These are phyloP conservation scores for Amoebophrya sp. DNA, from an alignment of 169 alveolate genomes.

Conservation along the genomic window DNA sequence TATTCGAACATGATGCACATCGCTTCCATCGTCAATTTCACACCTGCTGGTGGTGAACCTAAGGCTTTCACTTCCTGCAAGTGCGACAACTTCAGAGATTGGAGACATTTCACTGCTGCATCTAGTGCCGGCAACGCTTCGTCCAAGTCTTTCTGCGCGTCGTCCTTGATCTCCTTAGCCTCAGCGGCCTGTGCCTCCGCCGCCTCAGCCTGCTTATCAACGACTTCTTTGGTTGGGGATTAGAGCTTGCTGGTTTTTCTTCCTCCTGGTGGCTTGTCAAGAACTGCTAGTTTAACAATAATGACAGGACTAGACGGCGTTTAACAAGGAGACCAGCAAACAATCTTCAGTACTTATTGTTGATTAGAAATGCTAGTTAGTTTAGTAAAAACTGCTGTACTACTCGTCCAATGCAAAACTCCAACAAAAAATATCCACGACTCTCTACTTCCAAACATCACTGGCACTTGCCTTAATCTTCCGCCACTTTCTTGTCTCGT, in stretches of 20 bases:
- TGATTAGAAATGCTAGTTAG: too few relatives aligned
- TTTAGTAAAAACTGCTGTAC: too few relatives aligned
- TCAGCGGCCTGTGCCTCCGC: conserved; percentile 61
- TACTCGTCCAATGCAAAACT: too few relatives aligned
- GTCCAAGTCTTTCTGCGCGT: conserved; percentile 61
- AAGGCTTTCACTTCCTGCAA: conserved; percentile 61
- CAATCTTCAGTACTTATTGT: too few relatives aligned
- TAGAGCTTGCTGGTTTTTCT: neutral
- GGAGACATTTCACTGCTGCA: conserved; percentile 58
- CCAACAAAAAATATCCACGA: too few relatives aligned
- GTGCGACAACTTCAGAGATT: conserved; percentile 53
- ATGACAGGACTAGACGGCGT: too few relatives aligned
- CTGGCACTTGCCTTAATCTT: too few relatives aligned
- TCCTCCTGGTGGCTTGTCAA: too few relatives aligned
- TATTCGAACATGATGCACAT: conserved; percentile 61
- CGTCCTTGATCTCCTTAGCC: conserved; percentile 61
- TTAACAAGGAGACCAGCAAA: too few relatives aligned
- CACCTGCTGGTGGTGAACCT: conserved; percentile 65
- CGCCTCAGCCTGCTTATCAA: conserved; percentile 71
- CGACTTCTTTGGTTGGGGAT: conserved; percentile 59
- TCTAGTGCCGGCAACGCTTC: conserved; percentile 65
- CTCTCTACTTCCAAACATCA: too few relatives aligned
- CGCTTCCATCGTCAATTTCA: conserved; percentile 59
- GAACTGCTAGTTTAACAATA: too few relatives aligned
- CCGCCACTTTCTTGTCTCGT: conserved; percentile 81